Base-by-base conservation (phyloP, 108 stramenopile species). In the Skeletonema potamos region DNA sequence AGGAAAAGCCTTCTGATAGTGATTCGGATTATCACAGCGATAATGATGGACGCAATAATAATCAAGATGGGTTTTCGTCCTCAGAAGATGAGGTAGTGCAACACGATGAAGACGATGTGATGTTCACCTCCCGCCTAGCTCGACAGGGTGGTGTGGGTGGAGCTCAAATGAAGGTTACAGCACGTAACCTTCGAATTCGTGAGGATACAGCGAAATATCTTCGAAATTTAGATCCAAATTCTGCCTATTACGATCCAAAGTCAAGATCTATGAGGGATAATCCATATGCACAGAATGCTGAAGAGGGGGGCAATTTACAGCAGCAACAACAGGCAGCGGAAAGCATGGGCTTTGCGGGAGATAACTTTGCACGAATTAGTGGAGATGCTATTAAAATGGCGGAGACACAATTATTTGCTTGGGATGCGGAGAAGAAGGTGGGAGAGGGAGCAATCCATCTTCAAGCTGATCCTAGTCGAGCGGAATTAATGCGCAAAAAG, bases 141-240 rank as follows among this genome's bases (percentile, higher is more conserved):
- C 84, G 97, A 6, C 98, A 98, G 77, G 98, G 98, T 58, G 98
- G 97, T 73, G 94, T 99, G 26, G 97, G 98, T 37, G 98, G 97
- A 26, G 96, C 96, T 12, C 97, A 98, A 86, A 98, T 98, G 97
- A 97, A 95, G 79, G 94, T 96, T 13, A 98, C 98, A 6, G 97
- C 98, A 15, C 91, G 98, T 4, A 99, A 99, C 74, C 86, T 99
- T 9, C 92, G 99, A 34, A 97, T 99, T 72, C 95, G 99, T 27
- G 99, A 99, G 72, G 99, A 99, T 81, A 98, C 97, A 30, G 98
- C 98, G 59, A 99, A 99, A 74, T 99, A 99, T 82, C 80, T 99
- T 54, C 82, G 96, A 39, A 99, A 99, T 73, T 81, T 99, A 12
- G 94, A 98, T 79, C 87, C 93, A 9, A 94, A 97, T 63, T 89